phyloP scores from a whole-genome alignment of 2,329 filamentous ascomycete species.

The Pseudopyricularia javanii region DNA sequence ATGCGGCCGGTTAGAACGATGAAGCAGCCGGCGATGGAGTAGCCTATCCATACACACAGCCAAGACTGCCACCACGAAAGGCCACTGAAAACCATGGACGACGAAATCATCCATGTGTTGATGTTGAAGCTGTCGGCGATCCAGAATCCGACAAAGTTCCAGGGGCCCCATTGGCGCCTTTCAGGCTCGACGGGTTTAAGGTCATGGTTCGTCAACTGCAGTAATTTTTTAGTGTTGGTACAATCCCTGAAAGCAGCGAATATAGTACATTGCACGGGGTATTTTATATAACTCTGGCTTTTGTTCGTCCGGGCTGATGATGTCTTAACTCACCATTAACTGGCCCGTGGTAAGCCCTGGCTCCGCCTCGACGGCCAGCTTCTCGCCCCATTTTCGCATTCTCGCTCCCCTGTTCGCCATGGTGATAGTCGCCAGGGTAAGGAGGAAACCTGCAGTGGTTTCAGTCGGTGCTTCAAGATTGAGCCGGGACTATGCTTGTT shows the following conservation, averaged over 20 bases:
- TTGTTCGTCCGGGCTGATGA: background rate
- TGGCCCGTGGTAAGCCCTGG: slow-evolving; percentile 66
- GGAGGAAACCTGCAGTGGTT: background rate
- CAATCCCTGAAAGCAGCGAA: background rate
- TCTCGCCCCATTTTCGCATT: slow-evolving; percentile 34
- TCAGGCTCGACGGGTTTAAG: slow-evolving; percentile 69
- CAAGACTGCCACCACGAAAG: slow-evolving; percentile 88
- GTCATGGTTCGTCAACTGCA: slow-evolving; percentile 69
- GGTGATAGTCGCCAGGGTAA: background rate
- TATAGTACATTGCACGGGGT: background rate
- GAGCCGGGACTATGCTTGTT: background rate
- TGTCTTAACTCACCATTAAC: slow-evolving; percentile 48
- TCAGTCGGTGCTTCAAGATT: background rate
- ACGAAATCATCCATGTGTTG: slow-evolving; percentile 91
- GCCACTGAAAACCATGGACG: slow-evolving; percentile 62
- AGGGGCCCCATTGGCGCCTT: slow-evolving; percentile 70
- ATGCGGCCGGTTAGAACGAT: slow-evolving; percentile 70
- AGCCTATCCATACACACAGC: slow-evolving; percentile 82
- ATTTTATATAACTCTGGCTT: background rate
- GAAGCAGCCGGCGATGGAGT: slow-evolving; percentile 64
- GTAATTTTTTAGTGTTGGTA: background rate
- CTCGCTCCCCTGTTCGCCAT: slow-evolving; percentile 13
- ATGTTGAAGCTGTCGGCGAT: slow-evolving; percentile 78
- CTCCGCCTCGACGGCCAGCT: slow-evolving; percentile 62
- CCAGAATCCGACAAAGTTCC: slow-evolving; percentile 87